These are phyloP conservation scores for Nakaseomyces nivariensis DNA, from an alignment of 1,139 yeast genomes.

Conservation along the genomic window DNA sequence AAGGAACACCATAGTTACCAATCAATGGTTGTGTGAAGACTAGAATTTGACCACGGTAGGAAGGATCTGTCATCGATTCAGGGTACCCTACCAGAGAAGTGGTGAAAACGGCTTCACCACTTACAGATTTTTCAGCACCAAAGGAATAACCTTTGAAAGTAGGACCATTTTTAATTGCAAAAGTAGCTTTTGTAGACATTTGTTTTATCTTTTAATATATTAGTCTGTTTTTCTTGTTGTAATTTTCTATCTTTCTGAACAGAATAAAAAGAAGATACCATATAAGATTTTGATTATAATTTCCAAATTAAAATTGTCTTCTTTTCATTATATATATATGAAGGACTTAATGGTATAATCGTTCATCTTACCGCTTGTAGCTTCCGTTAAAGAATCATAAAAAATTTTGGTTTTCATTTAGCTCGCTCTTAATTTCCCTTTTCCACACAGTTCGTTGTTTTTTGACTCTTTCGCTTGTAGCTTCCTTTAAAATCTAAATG, in stretches of 20 bases:
- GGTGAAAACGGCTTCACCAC: slow-evolving; percentile 97
- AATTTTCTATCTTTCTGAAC: no score
- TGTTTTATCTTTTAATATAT: slow-evolving; percentile 4
- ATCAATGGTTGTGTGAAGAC: slow-evolving; percentile 95
- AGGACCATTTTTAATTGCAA: slow-evolving; percentile 89
- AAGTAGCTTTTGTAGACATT: slow-evolving; percentile 55
- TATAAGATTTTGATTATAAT: slow-evolving; percentile 6
- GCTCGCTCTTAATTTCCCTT: neutral
- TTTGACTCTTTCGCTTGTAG: neutral
- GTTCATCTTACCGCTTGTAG: neutral
- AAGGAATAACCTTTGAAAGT: slow-evolving; percentile 87
- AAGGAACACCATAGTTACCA: slow-evolving; percentile 97
- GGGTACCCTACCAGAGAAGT: slow-evolving; percentile 97
- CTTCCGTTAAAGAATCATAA: neutral
- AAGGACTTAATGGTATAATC: no score
- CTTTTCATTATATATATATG: neutral
- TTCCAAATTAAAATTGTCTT: slow-evolving; percentile 2
- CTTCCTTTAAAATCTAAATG: neutral
- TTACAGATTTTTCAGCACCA: slow-evolving; percentile 83
- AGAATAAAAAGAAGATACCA: no score
- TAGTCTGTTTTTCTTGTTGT: slow-evolving; percentile 13
- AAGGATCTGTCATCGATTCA: slow-evolving; percentile 97
- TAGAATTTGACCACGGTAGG: slow-evolving; percentile 89
- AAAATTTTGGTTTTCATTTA: neutral
- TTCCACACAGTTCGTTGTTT: no score